phyloP scores from a whole-genome alignment of 1,284 basidiomycete genomes.

The Ceratobasidium papillatum region DNA sequence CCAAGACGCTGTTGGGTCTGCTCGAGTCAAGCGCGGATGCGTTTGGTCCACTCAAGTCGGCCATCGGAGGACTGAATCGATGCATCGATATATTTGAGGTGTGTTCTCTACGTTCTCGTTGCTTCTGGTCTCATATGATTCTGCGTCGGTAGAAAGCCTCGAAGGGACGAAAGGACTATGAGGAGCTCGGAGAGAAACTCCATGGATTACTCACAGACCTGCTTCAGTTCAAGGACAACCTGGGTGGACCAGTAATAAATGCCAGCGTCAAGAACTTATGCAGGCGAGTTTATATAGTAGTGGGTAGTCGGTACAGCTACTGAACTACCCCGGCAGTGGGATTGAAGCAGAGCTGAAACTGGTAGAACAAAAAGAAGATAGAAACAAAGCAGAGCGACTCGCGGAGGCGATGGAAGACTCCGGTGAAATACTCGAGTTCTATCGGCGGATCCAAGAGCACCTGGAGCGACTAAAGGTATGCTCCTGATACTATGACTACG shows the following conservation, averaged over 20 bases:
- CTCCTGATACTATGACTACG: background rate
- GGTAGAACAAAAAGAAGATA: background rate
- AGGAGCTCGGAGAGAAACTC: background rate
- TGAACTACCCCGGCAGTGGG: background rate
- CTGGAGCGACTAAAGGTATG: background rate
- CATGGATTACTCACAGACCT: background rate
- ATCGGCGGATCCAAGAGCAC: background rate
- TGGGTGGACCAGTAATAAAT: background rate
- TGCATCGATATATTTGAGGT: conserved; percentile 20
- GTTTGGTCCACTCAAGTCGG: conserved; percentile 7
- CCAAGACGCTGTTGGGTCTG: background rate
- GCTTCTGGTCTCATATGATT: background rate
- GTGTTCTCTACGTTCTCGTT: background rate
- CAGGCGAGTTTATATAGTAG: background rate
- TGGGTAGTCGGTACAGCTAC: background rate
- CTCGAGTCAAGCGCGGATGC: background rate
- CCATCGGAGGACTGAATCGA: background rate
- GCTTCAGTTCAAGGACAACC: background rate
- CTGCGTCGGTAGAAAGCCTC: background rate
- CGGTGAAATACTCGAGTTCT: background rate
- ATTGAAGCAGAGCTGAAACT: background rate
- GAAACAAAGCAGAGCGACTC: background rate
- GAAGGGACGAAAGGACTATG: background rate
- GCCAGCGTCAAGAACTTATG: background rate
- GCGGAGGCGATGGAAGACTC: background rate